Evolutionary conservation across 441 rosid species (phyloP), one percentile per base, ranked within the genome.

Genomic region (Geranium incanum): DNA sequence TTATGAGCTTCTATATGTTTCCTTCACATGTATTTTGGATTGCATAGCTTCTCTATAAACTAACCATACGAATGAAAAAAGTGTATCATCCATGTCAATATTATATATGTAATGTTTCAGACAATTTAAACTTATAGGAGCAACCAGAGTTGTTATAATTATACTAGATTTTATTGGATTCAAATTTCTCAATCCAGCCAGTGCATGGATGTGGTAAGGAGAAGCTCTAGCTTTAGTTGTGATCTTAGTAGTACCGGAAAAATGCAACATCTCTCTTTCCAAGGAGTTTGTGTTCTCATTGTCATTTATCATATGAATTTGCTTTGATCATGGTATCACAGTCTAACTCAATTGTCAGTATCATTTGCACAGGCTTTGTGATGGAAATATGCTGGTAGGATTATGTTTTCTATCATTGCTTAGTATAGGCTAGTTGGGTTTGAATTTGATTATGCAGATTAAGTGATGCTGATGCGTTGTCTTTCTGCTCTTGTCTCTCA

Each of bases 31-130:
- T 28, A 63, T 21, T 63, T 28, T 63, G 38, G 67, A 63, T 63
- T 11, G n/a, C 67, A 63, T 23, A 11, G 67, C 23, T 63, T 23
- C 39, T 9, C 12, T 13, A 63, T 63, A 63, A 63, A 38, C 39
- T 11, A 28, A 11, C 38, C 5, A 63, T 63, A 2, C 11, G 67
- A 62, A 62, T 7, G 19, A 59, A 59, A 59, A 8, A 19, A 21
- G 28, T 62, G 65, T 21, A 62, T 63, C 67, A 63, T 33, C 67
- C 67, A 23, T 63, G 23, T 60, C 65, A 21, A 23, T 57, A 11
- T 45, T 1, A 11, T 45, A 28, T 28, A 28, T 28, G 33, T 57
- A 23, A 12, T 63, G 66, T 21, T 62, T 62, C 66, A 63, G 12
- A 63, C 39, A 63, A 23, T 12, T 28, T 63, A 63, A 28, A 23